phyloP scores from a whole-genome alignment of 352 stramenopile species.

The Plasmopara muralis region DNA sequence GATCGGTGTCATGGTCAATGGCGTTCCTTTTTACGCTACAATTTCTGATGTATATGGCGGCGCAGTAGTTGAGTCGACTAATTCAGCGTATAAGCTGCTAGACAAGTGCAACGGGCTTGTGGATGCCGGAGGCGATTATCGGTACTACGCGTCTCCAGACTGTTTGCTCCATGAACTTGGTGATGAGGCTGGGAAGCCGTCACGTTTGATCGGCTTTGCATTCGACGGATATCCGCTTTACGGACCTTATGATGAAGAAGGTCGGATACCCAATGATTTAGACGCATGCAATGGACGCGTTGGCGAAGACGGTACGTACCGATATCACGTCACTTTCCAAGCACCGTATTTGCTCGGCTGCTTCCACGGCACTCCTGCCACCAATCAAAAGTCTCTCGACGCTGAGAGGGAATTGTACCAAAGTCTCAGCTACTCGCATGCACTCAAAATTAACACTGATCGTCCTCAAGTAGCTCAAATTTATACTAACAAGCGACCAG shows the following conservation, averaged over 20 bases:
- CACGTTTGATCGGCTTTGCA: slow-evolving; percentile 60
- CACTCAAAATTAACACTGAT: slow-evolving; percentile 44
- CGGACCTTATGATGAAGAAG: slow-evolving; percentile 44
- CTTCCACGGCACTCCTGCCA: slow-evolving; percentile 33
- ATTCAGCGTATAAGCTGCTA: slow-evolving; percentile 33
- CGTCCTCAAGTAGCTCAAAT: slow-evolving; percentile 34
- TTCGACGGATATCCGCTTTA: slow-evolving; percentile 77
- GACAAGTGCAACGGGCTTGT: slow-evolving; percentile 73
- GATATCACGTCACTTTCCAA: slow-evolving; percentile 51
- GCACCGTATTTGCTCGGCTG: slow-evolving; percentile 63
- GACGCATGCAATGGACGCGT: slow-evolving; percentile 64
- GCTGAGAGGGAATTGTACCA: slow-evolving; percentile 29
- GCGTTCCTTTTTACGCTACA: slow-evolving; percentile 54
- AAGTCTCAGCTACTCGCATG: slow-evolving; percentile 53
- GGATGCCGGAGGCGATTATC: slow-evolving; percentile 55
- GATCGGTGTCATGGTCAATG: slow-evolving; percentile 69
- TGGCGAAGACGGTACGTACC: slow-evolving; percentile 57
- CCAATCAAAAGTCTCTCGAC: slow-evolving; percentile 7
- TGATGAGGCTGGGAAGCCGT: slow-evolving; percentile 26
- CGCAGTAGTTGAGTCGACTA: slow-evolving; percentile 36
- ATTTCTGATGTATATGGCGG: slow-evolving; percentile 31
- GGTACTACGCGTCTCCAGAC: slow-evolving; percentile 63
- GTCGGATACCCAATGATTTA: slow-evolving; percentile 37
- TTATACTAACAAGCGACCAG: slow-evolving; percentile 55
- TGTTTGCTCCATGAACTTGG: slow-evolving; percentile 49